These are phyloP conservation scores for Xylariaceae sp. DNA, from an alignment of 2,329 filamentous ascomycete genomes.

Conservation along the genomic window DNA sequence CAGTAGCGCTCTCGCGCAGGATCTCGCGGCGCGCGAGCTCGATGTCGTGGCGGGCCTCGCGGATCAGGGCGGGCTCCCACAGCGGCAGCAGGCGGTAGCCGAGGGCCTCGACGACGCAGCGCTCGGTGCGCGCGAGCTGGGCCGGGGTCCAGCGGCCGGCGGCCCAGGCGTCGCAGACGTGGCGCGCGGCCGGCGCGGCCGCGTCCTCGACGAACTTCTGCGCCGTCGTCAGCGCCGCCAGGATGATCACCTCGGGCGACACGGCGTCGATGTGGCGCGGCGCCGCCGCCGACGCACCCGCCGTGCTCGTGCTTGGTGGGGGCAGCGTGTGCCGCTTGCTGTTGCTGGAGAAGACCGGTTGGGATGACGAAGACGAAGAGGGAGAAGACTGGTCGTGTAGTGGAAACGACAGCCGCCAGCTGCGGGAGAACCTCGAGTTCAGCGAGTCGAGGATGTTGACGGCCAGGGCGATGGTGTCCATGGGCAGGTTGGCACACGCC, in stretches of 20 bases:
- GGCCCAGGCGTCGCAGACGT: slow-evolving; percentile 49
- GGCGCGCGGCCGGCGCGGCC: slow-evolving; percentile 40
- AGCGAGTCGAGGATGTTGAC: slow-evolving; percentile 61
- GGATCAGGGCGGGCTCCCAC: slow-evolving; percentile 47
- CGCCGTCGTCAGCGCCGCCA: slow-evolving; percentile 57
- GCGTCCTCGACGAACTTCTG: slow-evolving; percentile 58
- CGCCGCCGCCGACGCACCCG: slow-evolving; percentile 21
- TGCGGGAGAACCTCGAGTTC: slow-evolving; percentile 53
- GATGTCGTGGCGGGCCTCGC: slow-evolving; percentile 56
- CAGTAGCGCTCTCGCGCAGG: slow-evolving; percentile 17
- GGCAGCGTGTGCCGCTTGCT: slow-evolving; percentile 38
- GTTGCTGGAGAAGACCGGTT: not conserved
- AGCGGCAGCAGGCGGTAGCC: slow-evolving; percentile 56
- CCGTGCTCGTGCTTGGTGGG: slow-evolving; percentile 7
- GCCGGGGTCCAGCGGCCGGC: slow-evolving; percentile 48
- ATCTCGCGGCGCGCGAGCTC: slow-evolving; percentile 43
- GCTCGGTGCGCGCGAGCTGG: slow-evolving; percentile 58
- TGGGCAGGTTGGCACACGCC: slow-evolving; percentile 46
- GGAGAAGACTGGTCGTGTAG: slow-evolving; percentile 25
- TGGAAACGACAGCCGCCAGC: slow-evolving; percentile 54
- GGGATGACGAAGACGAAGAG: too few species aligned
- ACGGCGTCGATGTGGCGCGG: slow-evolving; percentile 59
- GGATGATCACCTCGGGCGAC: slow-evolving; percentile 53
- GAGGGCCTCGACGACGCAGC: slow-evolving; percentile 56
- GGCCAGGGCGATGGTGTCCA: slow-evolving; percentile 56